These are phyloP conservation scores for Silene noctiflora DNA, from an alignment of 179 eudicot genomes.

Conservation along the genomic window DNA sequence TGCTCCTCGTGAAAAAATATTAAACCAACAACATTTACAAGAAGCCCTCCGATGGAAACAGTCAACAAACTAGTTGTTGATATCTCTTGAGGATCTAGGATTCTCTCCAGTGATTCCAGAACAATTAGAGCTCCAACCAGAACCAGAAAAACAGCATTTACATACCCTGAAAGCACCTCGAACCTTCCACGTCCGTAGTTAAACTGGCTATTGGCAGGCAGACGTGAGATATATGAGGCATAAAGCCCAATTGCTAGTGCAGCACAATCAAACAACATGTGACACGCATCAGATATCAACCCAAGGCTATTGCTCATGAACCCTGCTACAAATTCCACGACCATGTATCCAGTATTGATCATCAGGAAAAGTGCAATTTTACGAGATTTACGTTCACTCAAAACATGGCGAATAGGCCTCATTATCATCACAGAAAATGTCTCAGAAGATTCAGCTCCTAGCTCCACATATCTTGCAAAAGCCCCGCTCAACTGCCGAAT, in stretches of 20 bases:
- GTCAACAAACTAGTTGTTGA: constrained; percentile 76
- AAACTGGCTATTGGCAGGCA: constrained; percentile 87
- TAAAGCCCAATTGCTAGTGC: constrained; percentile 94
- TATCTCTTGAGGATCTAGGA: constrained; percentile 93
- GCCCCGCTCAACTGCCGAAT: constrained; percentile 58
- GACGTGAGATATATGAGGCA: constrained; percentile 88
- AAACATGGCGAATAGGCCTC: constrained; percentile 78
- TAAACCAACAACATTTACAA: constrained; percentile 85
- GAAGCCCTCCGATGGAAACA: constrained; percentile 86
- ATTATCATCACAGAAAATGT: constrained; percentile 48
- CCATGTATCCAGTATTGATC: constrained; percentile 91
- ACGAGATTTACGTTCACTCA: constrained; percentile 94
- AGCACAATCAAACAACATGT: constrained; percentile 97
- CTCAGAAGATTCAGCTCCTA: constrained; percentile 67
- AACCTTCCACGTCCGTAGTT: constrained; percentile 97
- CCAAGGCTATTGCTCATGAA: constrained; percentile 99
- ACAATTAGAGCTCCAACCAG: constrained; percentile 94
- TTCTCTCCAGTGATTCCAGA: constrained; percentile 91
- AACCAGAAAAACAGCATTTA: constrained; percentile 90
- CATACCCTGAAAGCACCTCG: constrained; percentile 96
- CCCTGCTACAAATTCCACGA: constrained; percentile 91
- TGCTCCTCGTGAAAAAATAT: constrained; percentile 97
- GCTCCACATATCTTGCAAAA: constrained; percentile 45
- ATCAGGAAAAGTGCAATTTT: constrained; percentile 94
- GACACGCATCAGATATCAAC: constrained; percentile 96